phyloP scores from a whole-genome alignment of 192 early-diverging fungal species.

The Backusella circina region DNA sequence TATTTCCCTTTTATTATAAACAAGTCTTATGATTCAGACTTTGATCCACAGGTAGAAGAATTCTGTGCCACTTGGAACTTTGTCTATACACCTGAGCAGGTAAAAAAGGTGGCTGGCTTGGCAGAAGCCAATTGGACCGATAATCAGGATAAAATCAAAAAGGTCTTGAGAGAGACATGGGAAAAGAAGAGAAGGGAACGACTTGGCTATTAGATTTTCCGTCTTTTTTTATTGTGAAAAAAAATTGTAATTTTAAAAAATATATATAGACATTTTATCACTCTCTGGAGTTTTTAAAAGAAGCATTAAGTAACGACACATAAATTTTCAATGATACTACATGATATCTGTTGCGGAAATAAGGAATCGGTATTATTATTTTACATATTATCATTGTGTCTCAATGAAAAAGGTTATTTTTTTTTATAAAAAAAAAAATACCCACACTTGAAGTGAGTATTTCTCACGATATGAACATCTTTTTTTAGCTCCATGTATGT shows the following conservation, averaged over 20 bases:
- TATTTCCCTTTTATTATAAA: conserved; percentile 71
- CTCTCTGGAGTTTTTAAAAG: neutral
- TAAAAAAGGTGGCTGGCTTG: conserved; percentile 55
- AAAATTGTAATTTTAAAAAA: neutral
- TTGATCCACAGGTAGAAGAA: conserved; percentile 61
- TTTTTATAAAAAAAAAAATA: no score
- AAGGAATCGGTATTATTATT: neutral
- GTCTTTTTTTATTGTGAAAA: neutral
- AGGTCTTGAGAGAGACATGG: conserved; percentile 42
- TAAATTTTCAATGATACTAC: no score
- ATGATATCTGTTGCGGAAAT: neutral
- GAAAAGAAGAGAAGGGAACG: conserved; percentile 37
- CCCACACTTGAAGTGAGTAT: no score
- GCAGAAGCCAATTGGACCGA: conserved; percentile 54
- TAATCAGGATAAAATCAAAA: conserved; percentile 47
- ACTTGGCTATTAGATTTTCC: neutral
- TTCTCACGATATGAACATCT: no score
- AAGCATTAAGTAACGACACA: neutral
- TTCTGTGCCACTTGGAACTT: conserved; percentile 71
- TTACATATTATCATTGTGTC: no score
- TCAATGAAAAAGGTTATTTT: no score
- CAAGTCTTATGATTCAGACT: conserved; percentile 39
- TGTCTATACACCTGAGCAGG: conserved; percentile 62
- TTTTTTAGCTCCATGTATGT: neutral
- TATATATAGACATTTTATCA: neutral